These are phyloP conservation scores for Mesembryanthemum crystallinum DNA, from an alignment of 148 eudicot species.

Conservation along the genomic window DNA sequence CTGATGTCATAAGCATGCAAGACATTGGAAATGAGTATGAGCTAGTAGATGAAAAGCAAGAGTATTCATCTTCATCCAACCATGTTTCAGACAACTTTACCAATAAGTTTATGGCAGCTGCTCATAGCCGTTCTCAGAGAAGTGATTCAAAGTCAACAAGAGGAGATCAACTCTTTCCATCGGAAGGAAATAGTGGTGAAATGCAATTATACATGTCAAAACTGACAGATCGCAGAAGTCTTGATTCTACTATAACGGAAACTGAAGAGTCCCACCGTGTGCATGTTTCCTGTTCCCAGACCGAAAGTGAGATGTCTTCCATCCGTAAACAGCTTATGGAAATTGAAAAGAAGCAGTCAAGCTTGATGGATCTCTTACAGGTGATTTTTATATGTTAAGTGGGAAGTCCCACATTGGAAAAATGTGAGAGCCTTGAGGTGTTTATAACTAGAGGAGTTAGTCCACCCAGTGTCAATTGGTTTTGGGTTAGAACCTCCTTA, in stretches of 20 bases:
- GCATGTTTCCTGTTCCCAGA: constrained; percentile 46
- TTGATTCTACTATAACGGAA: constrained; percentile 70
- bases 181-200: constrained; percentile 40
- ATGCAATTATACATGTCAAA: constrained; percentile 39
- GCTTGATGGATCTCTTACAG: constrained; percentile 72
- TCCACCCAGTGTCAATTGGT: too few relatives aligned
- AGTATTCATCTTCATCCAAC: constrained; percentile 67
- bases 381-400: too few relatives aligned
- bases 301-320: constrained; percentile 49
- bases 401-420: too few relatives aligned
- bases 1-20: constrained; percentile 47
- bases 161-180: constrained; percentile 32
- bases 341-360: constrained; percentile 73
- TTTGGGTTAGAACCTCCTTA: too few relatives aligned
- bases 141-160: constrained; percentile 39
- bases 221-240: constrained; percentile 55
- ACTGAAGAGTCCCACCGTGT: constrained; percentile 45
- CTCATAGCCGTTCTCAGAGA: constrained; percentile 35
- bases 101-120: constrained; percentile 38
- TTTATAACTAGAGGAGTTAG: too few relatives aligned
- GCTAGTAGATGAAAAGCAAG: constrained; percentile 66
- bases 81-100: constrained; percentile 42
- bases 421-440: too few relatives aligned
- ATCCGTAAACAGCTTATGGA: constrained; percentile 66
- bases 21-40: constrained; percentile 51